phyloP scores from a whole-genome alignment of 1,139 yeast genomes.

The Suhomyces wounanorum region DNA sequence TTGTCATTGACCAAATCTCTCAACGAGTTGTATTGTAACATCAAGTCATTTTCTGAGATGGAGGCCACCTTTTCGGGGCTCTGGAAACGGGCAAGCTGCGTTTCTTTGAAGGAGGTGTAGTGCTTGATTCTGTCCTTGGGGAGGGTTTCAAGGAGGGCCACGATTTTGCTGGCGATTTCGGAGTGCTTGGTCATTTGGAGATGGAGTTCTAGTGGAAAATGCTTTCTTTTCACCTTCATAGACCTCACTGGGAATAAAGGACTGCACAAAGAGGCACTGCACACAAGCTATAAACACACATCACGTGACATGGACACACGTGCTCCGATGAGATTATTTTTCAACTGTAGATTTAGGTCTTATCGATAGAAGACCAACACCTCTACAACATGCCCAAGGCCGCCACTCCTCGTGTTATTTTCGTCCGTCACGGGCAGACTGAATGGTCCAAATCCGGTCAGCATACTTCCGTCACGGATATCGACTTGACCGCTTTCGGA shows the following conservation, averaged over 20 bases:
- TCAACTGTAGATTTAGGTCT: no score
- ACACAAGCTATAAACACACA: no score
- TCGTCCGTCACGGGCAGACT: conserved; percentile 89
- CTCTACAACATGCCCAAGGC: conserved; percentile 9
- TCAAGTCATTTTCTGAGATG: conserved; percentile 51
- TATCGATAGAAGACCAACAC: not conserved
- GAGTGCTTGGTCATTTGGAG: conserved; percentile 7
- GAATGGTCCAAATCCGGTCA: conserved; percentile 96
- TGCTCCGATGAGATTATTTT: not conserved
- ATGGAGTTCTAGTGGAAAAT: not conserved
- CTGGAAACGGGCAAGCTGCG: conserved; percentile 57
- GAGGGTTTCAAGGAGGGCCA: conserved; percentile 43
- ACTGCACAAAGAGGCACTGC: no score
- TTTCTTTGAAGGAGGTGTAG: conserved; percentile 65
- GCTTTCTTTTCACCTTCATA: not conserved
- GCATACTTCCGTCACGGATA: conserved; percentile 82
- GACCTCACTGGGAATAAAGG: no score
- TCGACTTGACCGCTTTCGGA: conserved; percentile 77
- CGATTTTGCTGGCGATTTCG: conserved; percentile 39
- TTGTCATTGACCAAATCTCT: conserved; percentile 61
- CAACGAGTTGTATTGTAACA: conserved; percentile 61
- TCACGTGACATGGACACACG: not conserved
- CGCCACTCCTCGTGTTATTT: conserved; percentile 69
- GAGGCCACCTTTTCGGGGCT: conserved; percentile 25
- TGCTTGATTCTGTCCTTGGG: conserved; percentile 71